phyloP scores from a whole-genome alignment of 805 yeast species.

The Diddensiella santjacobensis region DNA sequence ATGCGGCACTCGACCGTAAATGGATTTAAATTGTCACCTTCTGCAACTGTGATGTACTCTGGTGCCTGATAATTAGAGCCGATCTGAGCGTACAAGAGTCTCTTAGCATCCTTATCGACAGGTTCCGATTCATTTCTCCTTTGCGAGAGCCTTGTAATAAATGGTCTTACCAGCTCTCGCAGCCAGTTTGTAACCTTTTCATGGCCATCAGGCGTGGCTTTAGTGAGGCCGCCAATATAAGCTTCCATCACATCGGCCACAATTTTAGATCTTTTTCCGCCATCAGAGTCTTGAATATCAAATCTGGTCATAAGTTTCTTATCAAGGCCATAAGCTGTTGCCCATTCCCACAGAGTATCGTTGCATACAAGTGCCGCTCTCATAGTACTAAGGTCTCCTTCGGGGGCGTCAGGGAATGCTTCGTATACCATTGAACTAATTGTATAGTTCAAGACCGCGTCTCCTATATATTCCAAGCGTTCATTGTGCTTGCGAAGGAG shows the following conservation, averaged over 20 bases:
- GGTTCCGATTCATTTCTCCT: slow-evolving; percentile 32
- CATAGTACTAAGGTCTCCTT: slow-evolving; percentile 73
- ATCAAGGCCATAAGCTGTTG: slow-evolving; percentile 49
- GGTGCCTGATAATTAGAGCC: slow-evolving; percentile 72
- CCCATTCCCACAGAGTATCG: slow-evolving; percentile 64
- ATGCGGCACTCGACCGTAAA: slow-evolving; percentile 65
- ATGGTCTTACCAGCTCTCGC: slow-evolving; percentile 31
- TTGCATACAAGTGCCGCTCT: slow-evolving; percentile 73
- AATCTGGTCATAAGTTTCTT: slow-evolving; percentile 15
- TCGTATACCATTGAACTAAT: slow-evolving; percentile 65
- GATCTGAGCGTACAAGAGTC: slow-evolving; percentile 62
- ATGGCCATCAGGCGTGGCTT: slow-evolving; percentile 46
- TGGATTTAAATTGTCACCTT: slow-evolving; percentile 40
- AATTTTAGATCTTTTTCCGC: slow-evolving; percentile 45
- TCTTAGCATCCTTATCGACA: slow-evolving; percentile 64
- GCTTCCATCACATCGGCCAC: slow-evolving; percentile 93
- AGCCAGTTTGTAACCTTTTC: slow-evolving; percentile 33
- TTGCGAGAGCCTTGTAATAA: slow-evolving; percentile 34
- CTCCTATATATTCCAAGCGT: slow-evolving; percentile 87
- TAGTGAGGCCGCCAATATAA: slow-evolving; percentile 77
- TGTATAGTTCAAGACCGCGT: slow-evolving; percentile 71
- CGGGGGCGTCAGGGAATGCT: slow-evolving; percentile 64
- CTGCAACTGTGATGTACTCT: slow-evolving; percentile 46
- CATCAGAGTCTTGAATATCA: slow-evolving; percentile 22
- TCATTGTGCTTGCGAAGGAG: slow-evolving; percentile 69